These are phyloP conservation scores for Drosera spatulata DNA, from an alignment of 179 eudicot species.

Conservation along the genomic window DNA sequence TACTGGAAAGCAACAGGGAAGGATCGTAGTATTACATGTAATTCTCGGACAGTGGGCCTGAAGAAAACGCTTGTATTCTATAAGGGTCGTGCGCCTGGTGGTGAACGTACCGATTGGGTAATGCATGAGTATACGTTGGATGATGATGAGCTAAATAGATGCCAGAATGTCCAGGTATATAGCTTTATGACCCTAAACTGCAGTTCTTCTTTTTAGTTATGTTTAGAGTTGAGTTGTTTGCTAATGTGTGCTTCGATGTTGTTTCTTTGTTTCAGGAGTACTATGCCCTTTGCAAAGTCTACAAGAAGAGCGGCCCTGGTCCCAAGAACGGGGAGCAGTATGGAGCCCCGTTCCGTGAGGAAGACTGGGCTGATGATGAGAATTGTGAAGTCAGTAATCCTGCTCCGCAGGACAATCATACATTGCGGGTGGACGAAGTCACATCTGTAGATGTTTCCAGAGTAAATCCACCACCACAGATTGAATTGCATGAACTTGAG, in stretches of 20 bases:
- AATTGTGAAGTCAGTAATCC: slow-evolving; percentile 5
- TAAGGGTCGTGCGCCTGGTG: slow-evolving; percentile 83
- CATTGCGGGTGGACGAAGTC: slow-evolving; percentile 12
- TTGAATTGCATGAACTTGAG: slow-evolving; percentile 23
- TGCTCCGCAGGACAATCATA: slow-evolving; percentile 10
- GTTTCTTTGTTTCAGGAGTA: slow-evolving; percentile 20
- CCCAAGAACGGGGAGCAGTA: slow-evolving; percentile 96
- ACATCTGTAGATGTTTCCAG: slow-evolving; percentile 9
- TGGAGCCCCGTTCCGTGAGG: slow-evolving; percentile 95
- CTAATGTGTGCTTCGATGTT: neutral
- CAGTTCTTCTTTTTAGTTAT: neutral
- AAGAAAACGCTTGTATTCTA: slow-evolving; percentile 88
- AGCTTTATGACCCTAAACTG: neutral
- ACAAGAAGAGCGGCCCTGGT: slow-evolving; percentile 89
- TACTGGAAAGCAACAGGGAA: slow-evolving; percentile 99
- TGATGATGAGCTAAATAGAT: slow-evolving; percentile 74
- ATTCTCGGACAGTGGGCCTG: slow-evolving; percentile 57
- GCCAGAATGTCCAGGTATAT: slow-evolving; percentile 24
- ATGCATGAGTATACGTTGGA: slow-evolving; percentile 88
- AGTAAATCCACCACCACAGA: slow-evolving; percentile 13
- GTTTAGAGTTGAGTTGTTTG: neutral
- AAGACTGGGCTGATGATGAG: slow-evolving; percentile 77
- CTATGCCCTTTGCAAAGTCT: slow-evolving; percentile 74
- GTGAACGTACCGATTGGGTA: slow-evolving; percentile 90
- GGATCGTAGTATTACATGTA: slow-evolving; percentile 52